Evolutionary conservation across 106 monocot genomes (phyloP).

Genomic region (Dendrobium officinale): DNA sequence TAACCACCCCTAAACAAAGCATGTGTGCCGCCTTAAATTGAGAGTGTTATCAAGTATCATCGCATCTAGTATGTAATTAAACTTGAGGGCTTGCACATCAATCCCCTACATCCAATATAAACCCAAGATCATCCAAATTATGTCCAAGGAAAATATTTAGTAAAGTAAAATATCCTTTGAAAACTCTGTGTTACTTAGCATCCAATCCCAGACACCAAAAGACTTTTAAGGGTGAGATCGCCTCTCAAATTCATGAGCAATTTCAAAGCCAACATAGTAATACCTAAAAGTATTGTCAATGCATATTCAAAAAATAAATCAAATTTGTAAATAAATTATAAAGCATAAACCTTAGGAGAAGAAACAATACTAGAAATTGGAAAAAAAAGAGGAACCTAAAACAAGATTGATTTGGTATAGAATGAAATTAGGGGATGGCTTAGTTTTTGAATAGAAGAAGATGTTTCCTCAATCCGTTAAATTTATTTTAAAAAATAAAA

Average conservation of each 20-base stretch:
- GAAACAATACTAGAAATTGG: too few species aligned
- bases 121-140: neutral
- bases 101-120: too few species aligned
- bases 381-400: too few species aligned
- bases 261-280: neutral
- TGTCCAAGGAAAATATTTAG: neutral
- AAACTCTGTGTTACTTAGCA: neutral
- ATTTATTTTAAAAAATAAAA: too few species aligned
- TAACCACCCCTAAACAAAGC: neutral
- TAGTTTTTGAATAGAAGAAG: too few species aligned
- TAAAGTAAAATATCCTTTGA: neutral
- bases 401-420: too few species aligned
- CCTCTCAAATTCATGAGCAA: neutral
- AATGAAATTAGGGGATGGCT: too few species aligned
- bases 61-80: neutral
- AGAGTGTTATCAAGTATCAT: neutral
- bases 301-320: too few species aligned
- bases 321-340: too few species aligned
- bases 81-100: neutral
- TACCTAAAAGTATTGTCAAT: too few species aligned
- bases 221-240: neutral
- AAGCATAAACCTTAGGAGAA: too few species aligned
- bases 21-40: neutral
- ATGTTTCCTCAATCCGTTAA: too few species aligned
- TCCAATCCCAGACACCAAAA: neutral